A percentile compares a stretch with the other conserved stretches of the same genome.
Conservation (phyloP, 495 filamentous ascomycete genomes). For the Stereocaulon alpinum region DNA sequence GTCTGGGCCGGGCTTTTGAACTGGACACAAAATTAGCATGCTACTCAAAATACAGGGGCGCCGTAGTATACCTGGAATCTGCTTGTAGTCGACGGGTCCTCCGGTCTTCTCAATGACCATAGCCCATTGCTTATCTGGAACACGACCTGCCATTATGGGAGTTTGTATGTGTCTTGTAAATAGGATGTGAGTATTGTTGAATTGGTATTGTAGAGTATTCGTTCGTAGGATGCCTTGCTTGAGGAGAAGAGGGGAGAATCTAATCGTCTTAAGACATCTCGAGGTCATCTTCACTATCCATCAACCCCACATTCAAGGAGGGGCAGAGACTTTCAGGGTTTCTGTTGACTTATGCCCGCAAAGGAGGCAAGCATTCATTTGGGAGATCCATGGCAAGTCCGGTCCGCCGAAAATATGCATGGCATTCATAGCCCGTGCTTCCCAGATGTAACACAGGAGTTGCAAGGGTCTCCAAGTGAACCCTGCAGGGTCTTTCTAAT, state of each 20-base stretch:
- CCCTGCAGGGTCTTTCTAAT: no score
- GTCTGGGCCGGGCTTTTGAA: constrained; percentile 68
- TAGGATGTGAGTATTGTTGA: neutral
- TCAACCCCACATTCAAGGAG: constrained; percentile 9
- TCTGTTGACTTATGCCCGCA: neutral
- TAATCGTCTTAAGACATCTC: neutral
- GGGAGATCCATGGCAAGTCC: constrained; percentile 5
- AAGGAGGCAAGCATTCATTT: neutral
- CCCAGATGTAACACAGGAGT: neutral
- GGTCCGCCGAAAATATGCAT: neutral
- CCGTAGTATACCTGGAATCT: constrained; percentile 38
- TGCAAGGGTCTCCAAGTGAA: neutral
- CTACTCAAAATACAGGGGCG: neutral
- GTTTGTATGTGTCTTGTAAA: neutral
- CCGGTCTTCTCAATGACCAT: constrained; percentile 73
- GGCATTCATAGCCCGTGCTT: neutral
- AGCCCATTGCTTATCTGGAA: constrained; percentile 76
- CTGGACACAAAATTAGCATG: constrained; percentile 27
- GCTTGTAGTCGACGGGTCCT: constrained; percentile 65
- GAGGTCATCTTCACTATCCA: neutral
- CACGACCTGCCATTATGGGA: constrained; percentile 14
- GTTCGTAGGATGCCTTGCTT: neutral
- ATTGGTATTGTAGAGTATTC: neutral
- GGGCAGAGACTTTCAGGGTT: neutral
- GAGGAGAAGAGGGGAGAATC: neutral